Conservation (phyloP, 805 yeast genomes). For the Saccharomycopsis malanga region DNA sequence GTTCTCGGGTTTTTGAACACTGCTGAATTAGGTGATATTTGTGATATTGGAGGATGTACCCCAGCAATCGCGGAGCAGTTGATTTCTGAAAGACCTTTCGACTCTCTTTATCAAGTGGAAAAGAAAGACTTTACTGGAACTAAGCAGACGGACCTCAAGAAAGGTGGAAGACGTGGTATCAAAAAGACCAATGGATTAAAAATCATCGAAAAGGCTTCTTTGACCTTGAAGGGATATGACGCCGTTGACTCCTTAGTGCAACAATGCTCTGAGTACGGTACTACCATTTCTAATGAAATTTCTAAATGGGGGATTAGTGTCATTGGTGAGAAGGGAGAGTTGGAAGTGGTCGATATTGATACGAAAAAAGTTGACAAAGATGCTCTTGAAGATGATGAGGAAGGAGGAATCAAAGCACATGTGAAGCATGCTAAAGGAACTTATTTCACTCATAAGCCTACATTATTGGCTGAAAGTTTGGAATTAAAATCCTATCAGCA, state of each 20-base stretch:
- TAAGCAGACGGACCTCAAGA: slow-evolving; percentile 22
- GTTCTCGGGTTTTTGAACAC: slow-evolving; percentile 72
- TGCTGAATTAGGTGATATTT: slow-evolving; percentile 66
- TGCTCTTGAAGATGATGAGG: slow-evolving; percentile 25
- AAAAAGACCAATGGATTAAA: slow-evolving; percentile 63
- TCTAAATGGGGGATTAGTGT: slow-evolving; percentile 82
- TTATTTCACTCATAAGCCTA: slow-evolving; percentile 69
- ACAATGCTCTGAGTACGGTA: slow-evolving; percentile 74
- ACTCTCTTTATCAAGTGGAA: slow-evolving; percentile 50
- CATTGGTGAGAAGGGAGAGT: slow-evolving; percentile 55
- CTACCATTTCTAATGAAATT: slow-evolving; percentile 62
- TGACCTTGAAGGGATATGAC: slow-evolving; percentile 76
- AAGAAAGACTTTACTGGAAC: slow-evolving; percentile 45
- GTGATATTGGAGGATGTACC: slow-evolving; percentile 70
- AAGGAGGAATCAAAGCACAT: slow-evolving; percentile 16
- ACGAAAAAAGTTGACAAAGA: slow-evolving; percentile 26
- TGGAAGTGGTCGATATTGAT: slow-evolving; percentile 52
- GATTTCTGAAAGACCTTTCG: slow-evolving; percentile 65
- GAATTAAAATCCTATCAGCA: slow-evolving; percentile 85
- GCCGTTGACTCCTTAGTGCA: slow-evolving; percentile 92
- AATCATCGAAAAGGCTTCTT: slow-evolving; percentile 60
- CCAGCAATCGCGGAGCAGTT: slow-evolving; percentile 59
- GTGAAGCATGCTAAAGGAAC: slow-evolving; percentile 26
- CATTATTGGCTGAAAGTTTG: slow-evolving; percentile 51
- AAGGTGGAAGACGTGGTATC: slow-evolving; percentile 35